Evolutionary conservation across 2,329 filamentous ascomycete species (phyloP).

Genomic region (Xylariaceae sp.): DNA sequence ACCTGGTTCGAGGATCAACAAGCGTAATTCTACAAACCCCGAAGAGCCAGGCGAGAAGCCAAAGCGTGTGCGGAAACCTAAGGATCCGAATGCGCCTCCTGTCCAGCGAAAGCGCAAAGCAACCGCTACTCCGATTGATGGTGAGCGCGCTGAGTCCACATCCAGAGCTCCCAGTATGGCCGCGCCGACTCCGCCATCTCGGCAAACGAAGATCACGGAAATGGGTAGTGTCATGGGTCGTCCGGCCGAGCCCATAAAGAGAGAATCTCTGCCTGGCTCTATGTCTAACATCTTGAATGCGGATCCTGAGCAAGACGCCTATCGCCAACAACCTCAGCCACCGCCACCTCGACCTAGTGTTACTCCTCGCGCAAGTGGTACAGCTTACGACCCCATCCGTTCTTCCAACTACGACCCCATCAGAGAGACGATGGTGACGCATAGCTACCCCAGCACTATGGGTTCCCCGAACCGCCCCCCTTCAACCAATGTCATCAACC

Average conservation of each 20-base stretch:
- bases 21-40: conserved; percentile 36
- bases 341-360: conserved; percentile 37
- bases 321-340: conserved; percentile 44
- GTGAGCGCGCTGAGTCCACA: conserved; percentile 24
- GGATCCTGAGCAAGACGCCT: conserved; percentile 41
- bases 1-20: conserved; percentile 54
- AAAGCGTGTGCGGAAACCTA: conserved; percentile 53
- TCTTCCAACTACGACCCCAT: conserved; percentile 66
- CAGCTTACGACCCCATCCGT: conserved; percentile 86
- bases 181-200: conserved; percentile 19
- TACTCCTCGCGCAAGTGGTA: conserved; percentile 63
- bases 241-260: conserved; percentile 47
- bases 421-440: conserved; percentile 56
- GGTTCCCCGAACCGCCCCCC: conserved; percentile 48
- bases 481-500: conserved; percentile 45
- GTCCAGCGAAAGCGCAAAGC: conserved; percentile 54
- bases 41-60: conserved; percentile 41
- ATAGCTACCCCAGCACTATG: conserved; percentile 45
- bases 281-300: conserved; percentile 57
- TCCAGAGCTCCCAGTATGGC: conserved; percentile 25
- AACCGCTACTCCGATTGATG: conserved; percentile 34
- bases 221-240: conserved; percentile 26
- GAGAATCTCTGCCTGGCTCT: conserved; percentile 47
- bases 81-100: conserved; percentile 55
- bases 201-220: conserved; percentile 41